Evolutionary conservation across 1,284 basidiomycete species (phyloP).

Genomic region (Ganoderma resinaceum): DNA sequence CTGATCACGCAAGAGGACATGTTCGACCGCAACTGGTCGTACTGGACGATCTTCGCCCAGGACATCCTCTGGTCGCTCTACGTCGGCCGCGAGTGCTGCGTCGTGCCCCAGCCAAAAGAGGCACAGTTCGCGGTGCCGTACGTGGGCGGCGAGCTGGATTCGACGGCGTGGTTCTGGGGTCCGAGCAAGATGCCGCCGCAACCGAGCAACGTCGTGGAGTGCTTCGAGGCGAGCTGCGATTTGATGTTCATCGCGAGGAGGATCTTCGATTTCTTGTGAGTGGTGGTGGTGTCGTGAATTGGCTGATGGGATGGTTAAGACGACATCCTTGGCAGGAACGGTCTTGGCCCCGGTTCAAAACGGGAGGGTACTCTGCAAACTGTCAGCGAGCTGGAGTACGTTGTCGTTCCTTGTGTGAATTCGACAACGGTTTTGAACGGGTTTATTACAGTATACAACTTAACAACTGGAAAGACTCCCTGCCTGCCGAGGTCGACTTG

Average conservation of each 20-base stretch:
- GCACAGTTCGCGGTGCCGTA: slow-evolving; percentile 51
- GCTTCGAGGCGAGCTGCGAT: slow-evolving; percentile 60
- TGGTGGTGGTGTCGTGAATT: slow-evolving; percentile 9
- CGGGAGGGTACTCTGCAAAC: slow-evolving; percentile 50
- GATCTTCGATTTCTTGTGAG: slow-evolving; percentile 69
- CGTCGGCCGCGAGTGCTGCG: slow-evolving; percentile 62
- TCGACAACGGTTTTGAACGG: slow-evolving; percentile 3
- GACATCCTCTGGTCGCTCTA: slow-evolving; percentile 68
- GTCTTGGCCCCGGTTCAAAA: slow-evolving; percentile 46
- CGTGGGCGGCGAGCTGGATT: slow-evolving; percentile 53
- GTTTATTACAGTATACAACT: slow-evolving; percentile 56
- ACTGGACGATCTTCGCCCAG: slow-evolving; percentile 61
- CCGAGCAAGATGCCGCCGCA: slow-evolving; percentile 49
- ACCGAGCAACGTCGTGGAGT: slow-evolving; percentile 56
- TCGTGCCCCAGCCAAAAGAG: slow-evolving; percentile 46
- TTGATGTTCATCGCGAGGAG: slow-evolving; percentile 60
- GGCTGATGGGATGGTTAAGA: background rate
- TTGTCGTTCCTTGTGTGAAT: background rate
- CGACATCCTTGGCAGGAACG: slow-evolving; percentile 45
- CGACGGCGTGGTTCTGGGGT: slow-evolving; percentile 50
- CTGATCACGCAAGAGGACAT: slow-evolving; percentile 56
- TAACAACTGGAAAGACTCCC: slow-evolving; percentile 63
- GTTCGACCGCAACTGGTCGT: slow-evolving; percentile 62
- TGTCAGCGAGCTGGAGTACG: slow-evolving; percentile 62
- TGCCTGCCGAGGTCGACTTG: slow-evolving; percentile 62